Conservation (phyloP, 2,329 filamentous ascomycete genomes). For the Nothophaeocryptopus gaeumannii region DNA sequence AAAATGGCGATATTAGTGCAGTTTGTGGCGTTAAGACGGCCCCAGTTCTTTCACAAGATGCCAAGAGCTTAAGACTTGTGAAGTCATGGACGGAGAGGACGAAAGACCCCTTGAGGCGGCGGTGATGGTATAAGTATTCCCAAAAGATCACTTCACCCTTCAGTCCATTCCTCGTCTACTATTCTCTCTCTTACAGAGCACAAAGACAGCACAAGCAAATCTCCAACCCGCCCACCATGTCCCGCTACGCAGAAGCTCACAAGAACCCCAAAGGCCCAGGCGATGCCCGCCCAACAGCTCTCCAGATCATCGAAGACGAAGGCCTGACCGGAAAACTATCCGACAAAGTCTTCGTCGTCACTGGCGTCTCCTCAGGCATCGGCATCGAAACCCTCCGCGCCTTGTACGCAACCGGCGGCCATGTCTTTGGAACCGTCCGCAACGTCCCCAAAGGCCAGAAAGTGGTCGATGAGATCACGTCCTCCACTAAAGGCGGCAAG, state of each 20-base stretch:
- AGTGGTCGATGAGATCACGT: slow-evolving; percentile 33
- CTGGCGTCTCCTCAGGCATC: slow-evolving; percentile 42
- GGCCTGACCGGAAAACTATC: slow-evolving; percentile 25
- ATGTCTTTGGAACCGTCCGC: slow-evolving; percentile 43
- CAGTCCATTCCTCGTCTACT: too few species aligned
- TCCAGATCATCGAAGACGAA: slow-evolving; percentile 24
- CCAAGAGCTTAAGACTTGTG: too few species aligned
- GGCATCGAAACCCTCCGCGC: slow-evolving; percentile 45
- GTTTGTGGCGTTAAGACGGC: too few species aligned
- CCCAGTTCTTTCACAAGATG: too few species aligned
- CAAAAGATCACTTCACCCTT: too few species aligned
- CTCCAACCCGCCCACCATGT: neutral
- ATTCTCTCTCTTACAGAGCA: too few species aligned
- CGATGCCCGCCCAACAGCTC: slow-evolving; percentile 22
- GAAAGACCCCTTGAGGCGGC: too few species aligned
- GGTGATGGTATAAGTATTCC: too few species aligned
- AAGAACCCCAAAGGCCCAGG: slow-evolving; percentile 10
- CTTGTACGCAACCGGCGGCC: slow-evolving; percentile 44
- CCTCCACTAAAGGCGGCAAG: slow-evolving; percentile 31
- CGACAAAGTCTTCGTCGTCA: slow-evolving; percentile 43
- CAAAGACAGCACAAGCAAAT: too few species aligned
- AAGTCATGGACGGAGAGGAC: too few species aligned
- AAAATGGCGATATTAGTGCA: too few species aligned
- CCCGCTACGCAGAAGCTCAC: slow-evolving; percentile 13
- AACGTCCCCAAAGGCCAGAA: slow-evolving; percentile 34